Percentiles rank a stretch among this genome's conserved stretches.
Conservation (phyloP, 75 land plant genomes). For the Isoetes taiwanensis region DNA sequence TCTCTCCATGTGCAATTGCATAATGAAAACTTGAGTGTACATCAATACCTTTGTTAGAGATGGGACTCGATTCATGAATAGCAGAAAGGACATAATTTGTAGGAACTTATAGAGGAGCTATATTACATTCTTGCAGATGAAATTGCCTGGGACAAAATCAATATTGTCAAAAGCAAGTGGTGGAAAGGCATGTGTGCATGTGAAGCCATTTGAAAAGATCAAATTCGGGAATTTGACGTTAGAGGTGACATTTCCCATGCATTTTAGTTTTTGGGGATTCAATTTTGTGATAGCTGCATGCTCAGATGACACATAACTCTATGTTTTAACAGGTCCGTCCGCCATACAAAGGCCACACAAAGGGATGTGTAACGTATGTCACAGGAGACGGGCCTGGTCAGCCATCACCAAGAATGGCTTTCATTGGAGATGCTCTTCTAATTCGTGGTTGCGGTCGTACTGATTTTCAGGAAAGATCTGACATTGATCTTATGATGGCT, state of each 20-base stretch:
- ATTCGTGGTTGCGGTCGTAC: constrained; percentile 98
- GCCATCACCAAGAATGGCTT: constrained; percentile 85
- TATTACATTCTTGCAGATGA: constrained; percentile 24
- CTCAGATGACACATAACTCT: constrained; percentile 87
- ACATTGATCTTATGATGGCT: not conserved
- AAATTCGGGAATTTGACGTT: constrained; percentile 55
- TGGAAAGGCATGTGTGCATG: constrained; percentile 56
- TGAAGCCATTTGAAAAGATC: constrained; percentile 63
- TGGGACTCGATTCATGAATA: too few relatives aligned
- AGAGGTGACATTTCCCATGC: constrained; percentile 51
- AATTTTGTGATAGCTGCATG: constrained; percentile 37
- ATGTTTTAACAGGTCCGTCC: too few relatives aligned
- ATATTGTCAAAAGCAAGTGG: constrained; percentile 64
- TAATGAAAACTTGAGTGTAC: too few relatives aligned
- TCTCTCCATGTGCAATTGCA: too few relatives aligned
- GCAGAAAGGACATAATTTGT: not conserved
- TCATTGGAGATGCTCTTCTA: constrained; percentile 92
- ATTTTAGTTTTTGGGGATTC: too few relatives aligned
- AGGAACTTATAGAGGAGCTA: not conserved
- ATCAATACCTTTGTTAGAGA: too few relatives aligned
- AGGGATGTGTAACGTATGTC: constrained; percentile 95
- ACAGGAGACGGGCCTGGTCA: constrained; percentile 79
- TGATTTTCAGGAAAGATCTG: constrained; percentile 72
- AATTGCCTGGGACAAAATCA: constrained; percentile 59
- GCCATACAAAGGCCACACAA: constrained; percentile 89